These are phyloP conservation scores for Truncatella angustata DNA, from an alignment of 2,329 filamentous ascomycete species.

Conservation along the genomic window DNA sequence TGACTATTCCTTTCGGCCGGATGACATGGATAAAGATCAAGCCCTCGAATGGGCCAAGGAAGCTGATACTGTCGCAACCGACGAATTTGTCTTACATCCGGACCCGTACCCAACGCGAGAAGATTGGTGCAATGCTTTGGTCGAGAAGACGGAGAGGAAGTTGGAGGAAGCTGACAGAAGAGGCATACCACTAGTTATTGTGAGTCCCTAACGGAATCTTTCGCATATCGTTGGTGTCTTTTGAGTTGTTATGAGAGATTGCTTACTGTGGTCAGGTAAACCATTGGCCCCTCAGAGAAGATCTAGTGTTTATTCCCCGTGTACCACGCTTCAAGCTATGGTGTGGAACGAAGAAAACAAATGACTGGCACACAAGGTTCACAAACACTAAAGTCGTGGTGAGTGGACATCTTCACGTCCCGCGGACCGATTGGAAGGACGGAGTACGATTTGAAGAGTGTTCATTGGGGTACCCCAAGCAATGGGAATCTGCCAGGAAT, in stretches of 20 bases:
- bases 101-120: slow-evolving; percentile 32
- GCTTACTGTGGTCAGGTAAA: slow-evolving; percentile 17
- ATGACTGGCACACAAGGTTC: slow-evolving; percentile 34
- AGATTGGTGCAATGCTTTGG: slow-evolving; percentile 31
- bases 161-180: slow-evolving; percentile 23
- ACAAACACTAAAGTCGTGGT: slow-evolving; percentile 32
- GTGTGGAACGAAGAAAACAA: slow-evolving; percentile 35
- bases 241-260: neutral
- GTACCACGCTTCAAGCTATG: slow-evolving; percentile 36
- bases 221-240: neutral
- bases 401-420: slow-evolving; percentile 34
- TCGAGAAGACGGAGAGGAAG: slow-evolving; percentile 23
- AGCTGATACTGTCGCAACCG: slow-evolving; percentile 32
- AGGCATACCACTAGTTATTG: slow-evolving; percentile 27
- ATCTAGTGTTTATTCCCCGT: slow-evolving; percentile 31
- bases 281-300: slow-evolving; percentile 37
- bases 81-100: slow-evolving; percentile 35
- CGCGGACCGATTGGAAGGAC: slow-evolving; percentile 36
- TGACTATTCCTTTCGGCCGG: slow-evolving; percentile 57
- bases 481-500: slow-evolving; percentile 31
- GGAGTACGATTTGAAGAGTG: slow-evolving; percentile 36
- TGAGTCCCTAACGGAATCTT: neutral
- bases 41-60: slow-evolving; percentile 39
- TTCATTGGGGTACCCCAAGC: slow-evolving; percentile 34
- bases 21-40: slow-evolving; percentile 42